These are phyloP conservation scores for Puccinia brachypodii DNA, from an alignment of 1,284 basidiomycete species.

Conservation along the genomic window DNA sequence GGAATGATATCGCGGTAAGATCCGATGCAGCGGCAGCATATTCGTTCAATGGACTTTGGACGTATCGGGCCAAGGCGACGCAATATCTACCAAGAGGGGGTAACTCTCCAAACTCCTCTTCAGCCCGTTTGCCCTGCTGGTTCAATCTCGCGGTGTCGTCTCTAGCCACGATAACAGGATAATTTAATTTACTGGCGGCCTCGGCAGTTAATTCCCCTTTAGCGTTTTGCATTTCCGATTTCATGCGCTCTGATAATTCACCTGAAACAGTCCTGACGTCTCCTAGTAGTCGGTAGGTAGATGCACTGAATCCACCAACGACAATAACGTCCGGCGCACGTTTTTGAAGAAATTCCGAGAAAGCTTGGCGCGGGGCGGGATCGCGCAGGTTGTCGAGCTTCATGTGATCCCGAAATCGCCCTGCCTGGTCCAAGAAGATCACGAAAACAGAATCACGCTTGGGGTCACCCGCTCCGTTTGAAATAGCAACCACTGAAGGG, in stretches of 20 bases:
- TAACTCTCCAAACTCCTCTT: conserved; percentile 79
- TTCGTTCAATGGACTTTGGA: conserved; percentile 90
- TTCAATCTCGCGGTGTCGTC: conserved; percentile 94
- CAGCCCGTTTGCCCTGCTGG: conserved; percentile 83
- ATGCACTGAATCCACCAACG: conserved; percentile 68
- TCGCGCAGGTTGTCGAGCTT: conserved; percentile 70
- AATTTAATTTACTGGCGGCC: conserved; percentile 54
- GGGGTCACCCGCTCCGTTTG: conserved; percentile 92
- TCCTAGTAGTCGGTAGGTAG: conserved; percentile 50
- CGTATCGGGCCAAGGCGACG: conserved; percentile 86
- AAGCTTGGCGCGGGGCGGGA: conserved; percentile 58
- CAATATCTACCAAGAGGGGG: conserved; percentile 86
- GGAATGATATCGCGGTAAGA: conserved; percentile 75
- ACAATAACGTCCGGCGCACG: conserved; percentile 85
- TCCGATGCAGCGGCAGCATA: conserved; percentile 80
- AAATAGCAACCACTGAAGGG: conserved; percentile 84
- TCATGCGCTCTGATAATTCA: conserved; percentile 49
- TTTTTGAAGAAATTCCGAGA: conserved; percentile 75
- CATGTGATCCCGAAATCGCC: conserved; percentile 80
- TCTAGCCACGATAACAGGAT: conserved; percentile 77
- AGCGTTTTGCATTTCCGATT: conserved; percentile 20
- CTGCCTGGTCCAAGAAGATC: conserved; percentile 82
- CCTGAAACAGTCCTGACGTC: conserved; percentile 49
- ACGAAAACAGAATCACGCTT: conserved; percentile 82
- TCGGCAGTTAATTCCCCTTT: conserved; percentile 22